Percentiles rank a stretch among this genome's conserved stretches.
These are phyloP conservation scores for Xylona heveae DNA, from an alignment of 495 filamentous ascomycete species.

Conservation along the genomic window DNA sequence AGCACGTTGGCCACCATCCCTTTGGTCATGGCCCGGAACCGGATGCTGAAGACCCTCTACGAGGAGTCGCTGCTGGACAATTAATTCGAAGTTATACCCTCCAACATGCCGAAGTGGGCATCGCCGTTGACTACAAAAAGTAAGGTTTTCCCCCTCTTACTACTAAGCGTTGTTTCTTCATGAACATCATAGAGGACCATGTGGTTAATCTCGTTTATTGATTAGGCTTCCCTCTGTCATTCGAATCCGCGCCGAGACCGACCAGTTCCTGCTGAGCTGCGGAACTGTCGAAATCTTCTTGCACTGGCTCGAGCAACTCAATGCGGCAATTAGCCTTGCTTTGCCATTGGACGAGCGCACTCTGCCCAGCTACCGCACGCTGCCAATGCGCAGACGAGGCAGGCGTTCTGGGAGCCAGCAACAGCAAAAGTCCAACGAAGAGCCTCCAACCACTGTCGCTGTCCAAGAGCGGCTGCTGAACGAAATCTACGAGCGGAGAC, in stretches of 20 bases:
- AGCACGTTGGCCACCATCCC: slow-evolving; percentile 16
- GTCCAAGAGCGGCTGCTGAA: not conserved
- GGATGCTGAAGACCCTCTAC: slow-evolving; percentile 24
- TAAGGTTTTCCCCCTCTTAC: slow-evolving; percentile 16
- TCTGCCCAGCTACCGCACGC: slow-evolving; percentile 29
- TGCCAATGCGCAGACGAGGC: slow-evolving; percentile 23
- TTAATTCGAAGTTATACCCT: slow-evolving; percentile 35
- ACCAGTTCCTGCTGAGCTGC: slow-evolving; percentile 40
- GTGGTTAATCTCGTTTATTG: slow-evolving; percentile 2
- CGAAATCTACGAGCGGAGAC: not conserved
- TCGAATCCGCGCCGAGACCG: slow-evolving; percentile 37
- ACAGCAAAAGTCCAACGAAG: slow-evolving; percentile 13
- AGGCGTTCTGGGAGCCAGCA: slow-evolving; percentile 15
- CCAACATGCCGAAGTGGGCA: slow-evolving; percentile 42
- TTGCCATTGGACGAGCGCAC: slow-evolving; percentile 29
- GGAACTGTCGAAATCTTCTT: slow-evolving; percentile 28
- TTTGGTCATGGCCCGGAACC: no score
- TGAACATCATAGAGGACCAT: not conserved
- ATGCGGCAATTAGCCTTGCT: slow-evolving; percentile 30
- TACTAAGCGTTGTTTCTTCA: not conserved
- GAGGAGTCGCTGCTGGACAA: slow-evolving; percentile 17
- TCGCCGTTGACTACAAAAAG: slow-evolving; percentile 41
- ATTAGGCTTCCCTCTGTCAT: slow-evolving; percentile 33
- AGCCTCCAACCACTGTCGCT: slow-evolving; percentile 9
- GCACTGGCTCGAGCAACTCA: slow-evolving; percentile 29